Conservation (phyloP, 176 grass and related monocot genomes). For the Triticum monococcum region DNA sequence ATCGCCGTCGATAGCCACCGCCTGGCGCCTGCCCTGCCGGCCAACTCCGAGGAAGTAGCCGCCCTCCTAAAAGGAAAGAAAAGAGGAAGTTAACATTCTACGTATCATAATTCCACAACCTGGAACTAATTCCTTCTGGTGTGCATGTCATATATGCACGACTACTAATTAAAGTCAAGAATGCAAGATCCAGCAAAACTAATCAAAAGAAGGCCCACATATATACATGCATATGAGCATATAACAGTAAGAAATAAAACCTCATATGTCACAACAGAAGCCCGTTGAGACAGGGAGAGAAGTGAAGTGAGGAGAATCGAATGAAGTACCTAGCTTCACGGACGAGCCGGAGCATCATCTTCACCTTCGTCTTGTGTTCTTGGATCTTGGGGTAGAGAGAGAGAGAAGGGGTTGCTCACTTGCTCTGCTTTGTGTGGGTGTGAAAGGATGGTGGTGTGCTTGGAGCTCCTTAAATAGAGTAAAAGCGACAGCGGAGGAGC, state of each 20-base stretch:
- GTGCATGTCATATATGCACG: not conserved
- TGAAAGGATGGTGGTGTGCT: not conserved
- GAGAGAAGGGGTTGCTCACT: not conserved
- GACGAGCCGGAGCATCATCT: constrained; percentile 34
- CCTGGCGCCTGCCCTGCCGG: not conserved
- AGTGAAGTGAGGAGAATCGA: not conserved
- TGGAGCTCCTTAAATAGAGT: constrained; percentile 22
- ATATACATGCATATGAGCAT: not conserved
- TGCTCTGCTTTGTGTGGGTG: not conserved
- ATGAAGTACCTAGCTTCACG: constrained; percentile 12
- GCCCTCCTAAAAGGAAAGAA: constrained; percentile 11
- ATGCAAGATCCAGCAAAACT: not conserved
- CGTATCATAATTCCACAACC: not conserved
- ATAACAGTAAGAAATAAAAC: not conserved
- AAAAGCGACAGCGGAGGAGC: not conserved
- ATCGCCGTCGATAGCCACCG: constrained; percentile 33
- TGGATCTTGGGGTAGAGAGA: not conserved
- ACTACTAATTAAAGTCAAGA: too few relatives aligned
- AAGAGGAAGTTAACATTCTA: not conserved
- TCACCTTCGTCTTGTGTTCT: not conserved
- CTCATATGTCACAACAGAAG: not conserved
- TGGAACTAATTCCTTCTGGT: not conserved
- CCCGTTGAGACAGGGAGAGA: not conserved
- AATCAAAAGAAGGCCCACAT: not conserved
- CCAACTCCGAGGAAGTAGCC: not conserved